Evolutionary conservation across 1,139 yeast species (phyloP).

Genomic region (Kluyveromyces sp.): DNA sequence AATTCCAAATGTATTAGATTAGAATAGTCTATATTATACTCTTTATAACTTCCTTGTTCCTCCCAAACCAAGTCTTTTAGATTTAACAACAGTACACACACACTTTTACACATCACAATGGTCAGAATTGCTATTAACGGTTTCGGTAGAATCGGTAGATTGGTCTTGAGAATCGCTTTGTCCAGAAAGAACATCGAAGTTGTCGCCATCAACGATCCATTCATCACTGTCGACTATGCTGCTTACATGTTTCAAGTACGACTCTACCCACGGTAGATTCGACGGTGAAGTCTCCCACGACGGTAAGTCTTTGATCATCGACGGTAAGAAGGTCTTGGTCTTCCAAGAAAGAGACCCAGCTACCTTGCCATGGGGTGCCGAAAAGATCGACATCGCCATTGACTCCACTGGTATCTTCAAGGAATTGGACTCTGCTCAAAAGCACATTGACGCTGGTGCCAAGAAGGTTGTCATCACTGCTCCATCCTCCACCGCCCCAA

Average conservation of each 20-base stretch:
- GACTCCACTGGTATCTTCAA: constrained; percentile 89
- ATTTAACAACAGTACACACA: background rate
- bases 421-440: constrained; percentile 67
- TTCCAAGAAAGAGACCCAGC: constrained; percentile 80
- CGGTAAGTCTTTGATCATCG: constrained; percentile 55
- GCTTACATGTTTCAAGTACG: constrained; percentile 86
- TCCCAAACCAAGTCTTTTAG: background rate
- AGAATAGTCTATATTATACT: too few species aligned
- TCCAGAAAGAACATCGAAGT: constrained; percentile 61
- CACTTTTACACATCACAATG: constrained; percentile 25
- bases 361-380: constrained; percentile 73
- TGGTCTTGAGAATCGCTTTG: constrained; percentile 71
- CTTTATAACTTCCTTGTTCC: too few species aligned
- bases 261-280: constrained; percentile 78
- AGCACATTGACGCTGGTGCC: constrained; percentile 84
- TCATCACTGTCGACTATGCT: constrained; percentile 76
- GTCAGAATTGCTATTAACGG: constrained; percentile 75
- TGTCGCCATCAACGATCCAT: constrained; percentile 79
- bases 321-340: constrained; percentile 60
- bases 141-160: constrained; percentile 85
- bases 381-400: constrained; percentile 68
- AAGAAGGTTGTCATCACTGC: constrained; percentile 84
- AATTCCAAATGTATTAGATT: too few species aligned
- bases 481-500: constrained; percentile 81
- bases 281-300: constrained; percentile 60